These are phyloP conservation scores for Allomyces macrogynus DNA, from an alignment of 192 early-diverging fungal genomes.

Conservation along the genomic window DNA sequence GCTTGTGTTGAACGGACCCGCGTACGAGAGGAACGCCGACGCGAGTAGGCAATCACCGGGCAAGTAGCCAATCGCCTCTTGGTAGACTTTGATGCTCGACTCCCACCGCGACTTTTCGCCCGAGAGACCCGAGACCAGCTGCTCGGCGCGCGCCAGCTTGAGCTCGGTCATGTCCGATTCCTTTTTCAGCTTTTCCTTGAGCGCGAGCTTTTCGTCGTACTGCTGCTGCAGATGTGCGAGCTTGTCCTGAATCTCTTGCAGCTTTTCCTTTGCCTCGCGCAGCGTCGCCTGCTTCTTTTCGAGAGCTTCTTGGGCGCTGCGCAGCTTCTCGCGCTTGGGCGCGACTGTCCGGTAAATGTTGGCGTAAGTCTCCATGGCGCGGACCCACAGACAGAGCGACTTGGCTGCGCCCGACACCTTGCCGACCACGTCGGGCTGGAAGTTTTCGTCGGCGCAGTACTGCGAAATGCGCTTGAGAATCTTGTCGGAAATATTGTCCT, in stretches of 20 bases:
- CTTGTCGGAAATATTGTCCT: constrained; percentile 48
- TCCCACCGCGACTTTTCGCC: constrained; percentile 91
- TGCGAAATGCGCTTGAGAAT: constrained; percentile 68
- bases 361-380: constrained; percentile 86
- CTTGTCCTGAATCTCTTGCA: constrained; percentile 61
- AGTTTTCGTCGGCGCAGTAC: constrained; percentile 67
- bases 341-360: constrained; percentile 86
- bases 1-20: constrained; percentile 92
- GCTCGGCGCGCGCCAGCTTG: constrained; percentile 78
- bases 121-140: constrained; percentile 65
- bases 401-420: constrained; percentile 94
- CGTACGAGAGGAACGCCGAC: constrained; percentile 89
- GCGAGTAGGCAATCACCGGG: constrained; percentile 88
- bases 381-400: constrained; percentile 91
- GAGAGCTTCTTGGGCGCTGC: constrained; percentile 53
- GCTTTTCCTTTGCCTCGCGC: constrained; percentile 50
- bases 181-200: constrained; percentile 66
- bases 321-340: constrained; percentile 80
- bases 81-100: constrained; percentile 68
- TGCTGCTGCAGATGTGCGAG: constrained; percentile 86
- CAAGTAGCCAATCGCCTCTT: constrained; percentile 87
- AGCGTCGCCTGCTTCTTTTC: constrained; percentile 51
- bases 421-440: constrained; percentile 84
- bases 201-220: constrained; percentile 84
- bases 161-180: constrained; percentile 84